A percentile compares a stretch with the other conserved stretches of the same genome.
Conservation (phyloP, 2,329 filamentous ascomycete species). For the Fusarium guadeloupense region DNA sequence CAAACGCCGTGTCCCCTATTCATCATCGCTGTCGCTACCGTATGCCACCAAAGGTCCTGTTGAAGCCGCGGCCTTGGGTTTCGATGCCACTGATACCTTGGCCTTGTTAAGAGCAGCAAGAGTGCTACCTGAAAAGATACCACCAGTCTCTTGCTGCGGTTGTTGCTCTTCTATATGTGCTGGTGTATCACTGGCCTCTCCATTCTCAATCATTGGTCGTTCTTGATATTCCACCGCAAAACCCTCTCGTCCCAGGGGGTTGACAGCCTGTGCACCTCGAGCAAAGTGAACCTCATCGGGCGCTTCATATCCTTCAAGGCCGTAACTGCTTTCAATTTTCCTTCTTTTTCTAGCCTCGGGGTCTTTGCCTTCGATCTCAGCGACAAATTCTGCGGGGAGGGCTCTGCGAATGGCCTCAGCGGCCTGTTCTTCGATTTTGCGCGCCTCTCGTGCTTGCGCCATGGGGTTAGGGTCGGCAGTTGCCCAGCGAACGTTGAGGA, state of each 20-base stretch:
- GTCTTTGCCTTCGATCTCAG: constrained; percentile 91
- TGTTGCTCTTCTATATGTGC: constrained; percentile 50
- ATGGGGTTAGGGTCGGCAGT: constrained; percentile 96
- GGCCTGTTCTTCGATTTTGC: constrained; percentile 92
- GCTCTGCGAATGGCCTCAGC: constrained; percentile 91
- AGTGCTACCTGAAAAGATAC: constrained; percentile 85
- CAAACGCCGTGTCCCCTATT: constrained; percentile 49
- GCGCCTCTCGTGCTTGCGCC: constrained; percentile 90
- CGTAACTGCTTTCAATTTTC: constrained; percentile 89
- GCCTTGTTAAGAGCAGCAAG: constrained; percentile 77
- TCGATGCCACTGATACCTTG: constrained; percentile 63
- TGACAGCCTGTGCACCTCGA: constrained; percentile 74
- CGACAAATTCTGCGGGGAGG: constrained; percentile 87
- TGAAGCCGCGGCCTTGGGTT: constrained; percentile 62
- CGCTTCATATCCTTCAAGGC: constrained; percentile 89
- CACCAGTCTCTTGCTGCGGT: constrained; percentile 54
- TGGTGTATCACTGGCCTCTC: constrained; percentile 56
- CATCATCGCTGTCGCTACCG: constrained; percentile 85
- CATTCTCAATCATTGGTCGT: constrained; percentile 65
- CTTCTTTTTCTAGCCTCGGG: constrained; percentile 87
- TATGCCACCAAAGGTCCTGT: constrained; percentile 85
- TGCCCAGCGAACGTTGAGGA: constrained; percentile 96
- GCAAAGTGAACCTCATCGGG: constrained; percentile 95
- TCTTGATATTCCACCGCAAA: constrained; percentile 72
- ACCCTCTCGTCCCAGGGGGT: constrained; percentile 65